Evolutionary conservation across 2,329 filamentous ascomycete genomes (phyloP), one percentile per base, ranked within the genome.

Genomic region (Orbilia javanica): DNA sequence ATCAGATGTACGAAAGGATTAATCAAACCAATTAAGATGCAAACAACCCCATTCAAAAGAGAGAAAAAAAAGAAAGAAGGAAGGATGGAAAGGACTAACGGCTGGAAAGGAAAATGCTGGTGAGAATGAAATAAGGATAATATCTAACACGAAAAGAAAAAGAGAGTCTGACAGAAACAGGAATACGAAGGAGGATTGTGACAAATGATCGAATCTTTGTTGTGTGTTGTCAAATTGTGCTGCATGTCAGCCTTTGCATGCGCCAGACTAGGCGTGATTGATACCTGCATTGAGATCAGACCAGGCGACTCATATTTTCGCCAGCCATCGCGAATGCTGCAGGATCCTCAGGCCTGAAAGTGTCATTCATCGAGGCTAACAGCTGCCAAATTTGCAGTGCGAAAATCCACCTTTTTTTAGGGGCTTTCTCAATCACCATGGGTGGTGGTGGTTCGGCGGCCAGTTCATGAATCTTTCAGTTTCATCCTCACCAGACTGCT

Each of bases 241-340:
- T 46, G 39, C 44, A 44, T 42, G 57, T 50, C 6, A 31, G 46
- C 67, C 42, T 53, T 20, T 52, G 57, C 55, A 60, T 34, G 34
- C 20, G 31, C 31, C 55, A 4, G 39, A 13, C 15, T 64, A 20
- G 39, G 50, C 27, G 27, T 53, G 46, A 52, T 42, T 53, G 68
- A 63, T 31, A 44, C 68, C 48, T 66, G 60, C 69, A 73, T 65
- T 36, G 44, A 65, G 34, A 73, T 73, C 36, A 44, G 73, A 71
- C 52, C 73, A 71, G 73, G 72, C 71, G 79, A 57, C 60, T 80
- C 22, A 62, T 65, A 4, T 65, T 77, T 52, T 73, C 80, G 64
- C 80, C 44, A 55, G 78, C 66, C 20, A 79, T 64, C 52, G 44
- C 50, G 53, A 36, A 64, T 60, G 63, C 22, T 70, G 53, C 39